phyloP scores from a whole-genome alignment of 768 basidiomycete genomes.

The Dentipellis fragilis region DNA sequence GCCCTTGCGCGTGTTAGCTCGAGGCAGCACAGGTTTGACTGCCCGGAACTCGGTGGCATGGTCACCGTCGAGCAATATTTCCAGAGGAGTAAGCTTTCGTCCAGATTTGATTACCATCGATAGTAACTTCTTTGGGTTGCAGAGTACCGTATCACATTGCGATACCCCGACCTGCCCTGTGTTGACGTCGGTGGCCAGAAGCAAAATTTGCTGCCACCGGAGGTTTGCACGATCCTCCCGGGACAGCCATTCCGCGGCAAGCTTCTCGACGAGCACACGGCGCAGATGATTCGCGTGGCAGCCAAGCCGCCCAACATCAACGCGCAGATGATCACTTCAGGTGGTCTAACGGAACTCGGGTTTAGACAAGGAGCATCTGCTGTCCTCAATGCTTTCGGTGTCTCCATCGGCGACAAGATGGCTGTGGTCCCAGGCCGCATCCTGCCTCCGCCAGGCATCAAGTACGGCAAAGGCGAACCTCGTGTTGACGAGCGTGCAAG shows the following conservation, averaged over 20 bases:
- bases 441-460: conserved; percentile 32
- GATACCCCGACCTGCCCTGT: conserved; percentile 30
- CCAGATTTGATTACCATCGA: neutral
- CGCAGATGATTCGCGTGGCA: conserved; percentile 38
- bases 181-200: conserved; percentile 39
- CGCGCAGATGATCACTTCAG: conserved; percentile 30
- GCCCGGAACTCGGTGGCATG: conserved; percentile 26
- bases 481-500: conserved; percentile 36
- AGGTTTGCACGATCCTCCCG: conserved; percentile 38
- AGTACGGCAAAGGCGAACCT: conserved; percentile 24
- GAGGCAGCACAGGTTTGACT: conserved; percentile 28
- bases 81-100: conserved; percentile 26
- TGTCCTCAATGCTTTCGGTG: conserved; percentile 33
- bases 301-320: conserved; percentile 42
- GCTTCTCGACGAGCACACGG: conserved; percentile 42
- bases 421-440: conserved; percentile 47
- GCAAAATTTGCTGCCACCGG: conserved; percentile 33
- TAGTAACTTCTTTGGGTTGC: neutral
- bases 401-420: conserved; percentile 38
- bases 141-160: conserved; percentile 35
- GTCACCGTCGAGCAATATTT: conserved; percentile 42
- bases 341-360: conserved; percentile 35
- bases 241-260: conserved; percentile 38
- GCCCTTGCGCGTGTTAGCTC: conserved; percentile 32
- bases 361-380: conserved; percentile 18